Percentiles rank a stretch among this genome's conserved stretches.
Conservation (phyloP, 176 grass and related monocot genomes). For the Cenchrus purpureus region DNA sequence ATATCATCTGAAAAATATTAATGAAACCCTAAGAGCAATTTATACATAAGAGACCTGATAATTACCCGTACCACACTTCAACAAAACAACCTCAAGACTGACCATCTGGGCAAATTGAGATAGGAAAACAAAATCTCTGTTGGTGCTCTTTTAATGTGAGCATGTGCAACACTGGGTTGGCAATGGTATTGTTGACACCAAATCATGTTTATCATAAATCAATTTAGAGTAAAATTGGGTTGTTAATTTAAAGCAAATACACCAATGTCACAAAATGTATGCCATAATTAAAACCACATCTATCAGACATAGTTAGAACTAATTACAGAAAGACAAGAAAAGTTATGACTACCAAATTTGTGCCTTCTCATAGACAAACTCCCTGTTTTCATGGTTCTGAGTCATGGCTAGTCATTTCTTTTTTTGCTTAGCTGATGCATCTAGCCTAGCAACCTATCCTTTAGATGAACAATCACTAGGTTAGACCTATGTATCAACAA, state of each 20-base stretch:
- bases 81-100: constrained; percentile 2
- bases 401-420: not conserved
- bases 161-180: not conserved
- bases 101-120: constrained; percentile 10
- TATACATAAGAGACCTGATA: constrained; percentile 30
- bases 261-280: not conserved
- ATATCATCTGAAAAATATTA: constrained; percentile 3
- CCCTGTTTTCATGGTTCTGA: not conserved
- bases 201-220: not conserved
- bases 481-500: not conserved
- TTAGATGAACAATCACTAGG: not conserved
- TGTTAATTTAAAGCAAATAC: not conserved
- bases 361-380: not conserved
- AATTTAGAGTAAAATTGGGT: not conserved
- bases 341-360: not conserved
- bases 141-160: not conserved
- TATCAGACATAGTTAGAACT: constrained; percentile 4
- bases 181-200: not conserved
- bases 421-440: constrained; percentile 21
- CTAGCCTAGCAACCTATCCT: not conserved
- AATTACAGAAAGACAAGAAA: not conserved
- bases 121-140: not conserved
- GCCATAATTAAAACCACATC: not conserved
- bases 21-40: constrained; percentile 2
- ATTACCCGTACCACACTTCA: constrained; percentile 24